A percentile compares a stretch with the other conserved stretches of the same genome.
phyloP scores from a whole-genome alignment of 2,329 filamentous ascomycete species.

The Apiospora hydei region DNA sequence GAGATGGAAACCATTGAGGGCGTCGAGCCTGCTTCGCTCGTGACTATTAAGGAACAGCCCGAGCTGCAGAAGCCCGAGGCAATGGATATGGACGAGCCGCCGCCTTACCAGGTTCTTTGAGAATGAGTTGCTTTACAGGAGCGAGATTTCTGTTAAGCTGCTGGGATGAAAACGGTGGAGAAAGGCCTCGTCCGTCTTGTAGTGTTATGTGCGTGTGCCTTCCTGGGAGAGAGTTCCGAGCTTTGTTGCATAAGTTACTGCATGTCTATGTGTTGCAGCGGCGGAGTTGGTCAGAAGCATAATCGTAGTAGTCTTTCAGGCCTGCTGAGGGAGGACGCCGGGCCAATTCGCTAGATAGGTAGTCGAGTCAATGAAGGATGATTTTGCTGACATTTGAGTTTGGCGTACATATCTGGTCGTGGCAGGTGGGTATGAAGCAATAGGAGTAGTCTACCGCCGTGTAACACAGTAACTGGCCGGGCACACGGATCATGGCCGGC shows the following conservation, averaged over 20 bases:
- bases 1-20: slow-evolving; percentile 41
- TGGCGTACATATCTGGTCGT: neutral
- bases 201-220: neutral
- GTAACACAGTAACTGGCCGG: no score
- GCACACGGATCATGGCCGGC: neutral
- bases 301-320: neutral
- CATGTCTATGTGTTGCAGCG: neutral
- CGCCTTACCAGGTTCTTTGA: slow-evolving; percentile 4
- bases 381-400: neutral
- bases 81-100: slow-evolving; percentile 9
- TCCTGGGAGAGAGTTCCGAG: neutral
- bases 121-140: neutral
- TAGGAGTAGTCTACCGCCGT: neutral
- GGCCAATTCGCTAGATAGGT: neutral
- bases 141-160: neutral
- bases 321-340: neutral
- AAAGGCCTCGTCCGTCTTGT: neutral
- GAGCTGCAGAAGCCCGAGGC: neutral
- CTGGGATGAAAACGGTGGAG: neutral
- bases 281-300: neutral
- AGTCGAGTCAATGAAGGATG: neutral
- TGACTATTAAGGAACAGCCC: slow-evolving; percentile 1
- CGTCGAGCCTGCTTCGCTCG: slow-evolving; percentile 27
- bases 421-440: neutral
- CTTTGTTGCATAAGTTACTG: slow-evolving; percentile 6